A percentile compares a stretch with the other conserved stretches of the same genome.
These are phyloP conservation scores for Coccomyxa sp. DNA, from an alignment of 139 green algal genomes.

Conservation along the genomic window DNA sequence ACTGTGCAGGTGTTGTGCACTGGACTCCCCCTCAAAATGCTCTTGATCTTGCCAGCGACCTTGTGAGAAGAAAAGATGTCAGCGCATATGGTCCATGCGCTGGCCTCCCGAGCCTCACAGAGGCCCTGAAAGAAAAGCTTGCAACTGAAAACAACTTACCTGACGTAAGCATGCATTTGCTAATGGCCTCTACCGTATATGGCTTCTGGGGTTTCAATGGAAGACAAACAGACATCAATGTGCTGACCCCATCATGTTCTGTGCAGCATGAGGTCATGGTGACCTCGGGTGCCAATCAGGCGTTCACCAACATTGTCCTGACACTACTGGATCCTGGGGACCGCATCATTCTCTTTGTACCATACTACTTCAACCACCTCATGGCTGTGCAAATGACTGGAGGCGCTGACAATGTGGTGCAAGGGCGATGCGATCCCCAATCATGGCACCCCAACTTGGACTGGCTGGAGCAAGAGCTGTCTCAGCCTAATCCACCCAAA, in stretches of 20 bases:
- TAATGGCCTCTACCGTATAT: background rate
- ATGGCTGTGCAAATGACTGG: conserved; percentile 80
- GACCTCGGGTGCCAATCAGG: conserved; percentile 87
- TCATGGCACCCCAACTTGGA: conserved; percentile 50
- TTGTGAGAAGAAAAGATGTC: conserved; percentile 4
- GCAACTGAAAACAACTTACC: conserved; percentile 60
- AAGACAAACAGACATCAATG: background rate
- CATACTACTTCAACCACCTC: conserved; percentile 97
- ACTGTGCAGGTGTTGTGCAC: conserved; percentile 61
- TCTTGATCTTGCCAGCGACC: conserved; percentile 31
- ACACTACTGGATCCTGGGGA: conserved; percentile 66
- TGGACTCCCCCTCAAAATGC: conserved; percentile 70
- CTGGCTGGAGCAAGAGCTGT: conserved; percentile 48
- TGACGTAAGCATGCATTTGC: conserved; percentile 23
- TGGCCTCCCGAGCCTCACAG: conserved; percentile 68
- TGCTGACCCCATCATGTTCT: background rate
- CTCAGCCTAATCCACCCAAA: conserved; percentile 30
- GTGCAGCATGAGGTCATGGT: conserved; percentile 82
- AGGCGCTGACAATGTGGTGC: conserved; percentile 64
- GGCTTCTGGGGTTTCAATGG: too few species aligned
- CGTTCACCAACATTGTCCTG: conserved; percentile 86
- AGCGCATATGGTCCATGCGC: conserved; percentile 66
- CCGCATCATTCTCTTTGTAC: conserved; percentile 77
- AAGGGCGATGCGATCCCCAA: conserved; percentile 35
- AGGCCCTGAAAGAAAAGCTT: conserved; percentile 74